phyloP scores from a whole-genome alignment of 2,329 filamentous ascomycete species.

The Polychaeton citri region DNA sequence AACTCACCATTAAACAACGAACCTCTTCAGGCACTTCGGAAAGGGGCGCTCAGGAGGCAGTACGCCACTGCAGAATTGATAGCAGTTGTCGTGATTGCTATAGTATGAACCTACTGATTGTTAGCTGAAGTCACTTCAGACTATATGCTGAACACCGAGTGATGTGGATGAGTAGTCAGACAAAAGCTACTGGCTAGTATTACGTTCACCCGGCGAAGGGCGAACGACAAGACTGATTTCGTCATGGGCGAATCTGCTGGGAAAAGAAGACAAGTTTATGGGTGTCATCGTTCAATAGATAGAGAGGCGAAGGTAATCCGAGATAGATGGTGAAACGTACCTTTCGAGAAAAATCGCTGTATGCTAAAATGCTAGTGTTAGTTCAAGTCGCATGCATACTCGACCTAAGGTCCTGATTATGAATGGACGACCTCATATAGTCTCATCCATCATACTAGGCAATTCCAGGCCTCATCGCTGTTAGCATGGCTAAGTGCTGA shows the following conservation, averaged over 20 bases:
- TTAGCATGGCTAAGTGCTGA: no score
- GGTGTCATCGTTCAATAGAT: constrained; percentile 67
- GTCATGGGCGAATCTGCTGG: constrained; percentile 80
- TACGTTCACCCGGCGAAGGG: constrained; percentile 52
- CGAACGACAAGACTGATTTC: constrained; percentile 57
- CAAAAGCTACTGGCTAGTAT: constrained; percentile 82
- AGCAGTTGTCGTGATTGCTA: constrained; percentile 1
- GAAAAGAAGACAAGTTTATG: constrained; percentile 67
- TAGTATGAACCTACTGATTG: constrained; percentile 1
- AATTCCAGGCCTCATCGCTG: no score
- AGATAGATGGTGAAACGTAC: no score
- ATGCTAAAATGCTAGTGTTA: no score
- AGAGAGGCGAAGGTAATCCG: no score
- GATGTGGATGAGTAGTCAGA: constrained; percentile 42
- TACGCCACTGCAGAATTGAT: not conserved
- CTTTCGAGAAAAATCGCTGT: no score
- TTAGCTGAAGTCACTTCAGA: not conserved
- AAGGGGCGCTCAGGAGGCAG: constrained; percentile 1
- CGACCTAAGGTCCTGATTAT: no score
- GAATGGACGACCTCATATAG: no score
- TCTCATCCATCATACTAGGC: no score
- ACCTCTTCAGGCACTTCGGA: constrained; percentile 1
- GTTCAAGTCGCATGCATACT: no score
- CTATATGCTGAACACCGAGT: not conserved
- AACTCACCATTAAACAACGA: constrained; percentile 1